Base-by-base conservation (phyloP, 306 rosid genomes). In the Vicia faba region DNA sequence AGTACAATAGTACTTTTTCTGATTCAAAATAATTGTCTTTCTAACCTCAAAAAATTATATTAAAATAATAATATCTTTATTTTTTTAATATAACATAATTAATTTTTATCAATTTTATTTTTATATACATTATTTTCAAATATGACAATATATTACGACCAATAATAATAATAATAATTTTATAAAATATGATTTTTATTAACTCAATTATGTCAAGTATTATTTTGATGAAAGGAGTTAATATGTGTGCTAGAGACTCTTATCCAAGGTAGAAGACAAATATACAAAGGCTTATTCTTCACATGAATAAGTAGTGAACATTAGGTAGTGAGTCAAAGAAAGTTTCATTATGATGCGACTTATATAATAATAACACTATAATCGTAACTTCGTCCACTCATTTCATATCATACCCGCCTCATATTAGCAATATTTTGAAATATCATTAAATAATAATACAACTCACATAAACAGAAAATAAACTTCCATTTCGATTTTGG, bases 321-420 rank as follows among this genome's bases (percentile, higher is more conserved):
- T 11, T 46, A 51, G 38, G 0, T 26, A 29, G 56, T 3, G 11
- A 20, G 66, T 84, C 79, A 41, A 28, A 61, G 71, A 73, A 89
- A 83, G 73, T 75, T 68, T 18, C 53, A 72, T 75, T 53, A 35
- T 61, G 70, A 60, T 44, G 49, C 35, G 78, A 60, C 68, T 64
- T 53, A 50, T 14, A n/a, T 44, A 33, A 33, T 4, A 23, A 23
- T 20, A 12, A 61, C 76, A 43, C 75, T 76, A 51, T 41, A 79
- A 84, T 64, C 63, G 68, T 73, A 81, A 77, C 82, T 78, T 71
- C 75, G 82, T 84, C 98, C 98, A 89, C 98, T 87, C 95, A 73
- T 71, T 83, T 81, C 85, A 74, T 55, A 56, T 87, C 88, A 68
- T 46, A 54, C 31, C 78, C 51, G 55, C 64, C 55, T 44, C 68